A percentile compares a stretch with the other conserved stretches of the same genome.
These are phyloP conservation scores for Phlegmacium glaucopus DNA, from an alignment of 768 basidiomycete species.

Conservation along the genomic window DNA sequence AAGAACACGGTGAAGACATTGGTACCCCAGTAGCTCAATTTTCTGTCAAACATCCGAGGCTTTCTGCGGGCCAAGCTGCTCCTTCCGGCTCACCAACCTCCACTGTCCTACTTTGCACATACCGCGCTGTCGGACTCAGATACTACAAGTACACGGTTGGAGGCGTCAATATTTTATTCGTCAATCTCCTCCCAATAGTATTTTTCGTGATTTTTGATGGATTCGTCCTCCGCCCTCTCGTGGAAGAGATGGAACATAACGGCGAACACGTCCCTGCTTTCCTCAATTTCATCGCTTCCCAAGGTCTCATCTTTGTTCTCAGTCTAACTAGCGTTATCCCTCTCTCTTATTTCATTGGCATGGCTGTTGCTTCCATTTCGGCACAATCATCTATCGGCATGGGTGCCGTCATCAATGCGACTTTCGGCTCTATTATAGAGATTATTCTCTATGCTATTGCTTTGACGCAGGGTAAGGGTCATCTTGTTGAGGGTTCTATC, in stretches of 20 bases:
- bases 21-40: slow-evolving; percentile 30
- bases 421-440: slow-evolving; percentile 98
- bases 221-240: slow-evolving; percentile 71
- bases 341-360: slow-evolving; percentile 97
- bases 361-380: slow-evolving; percentile 99
- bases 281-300: slow-evolving; percentile 66
- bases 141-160: slow-evolving; percentile 99
- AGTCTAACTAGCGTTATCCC: slow-evolving; percentile 92
- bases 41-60: slow-evolving; percentile 66
- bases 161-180: slow-evolving; percentile 96
- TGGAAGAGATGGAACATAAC: slow-evolving; percentile 53
- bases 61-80: slow-evolving; percentile 86
- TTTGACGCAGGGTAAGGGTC: slow-evolving; percentile 86
- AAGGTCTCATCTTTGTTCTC: slow-evolving; percentile 78
- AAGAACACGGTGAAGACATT: slow-evolving; percentile 11
- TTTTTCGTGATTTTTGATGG: slow-evolving; percentile 97
- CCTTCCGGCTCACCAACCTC: slow-evolving; percentile 80
- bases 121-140: slow-evolving; percentile 82
- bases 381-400: slow-evolving; percentile 98
- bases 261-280: slow-evolving; percentile 60
- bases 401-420: slow-evolving; percentile 99
- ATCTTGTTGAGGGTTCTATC: slow-evolving; percentile 95
- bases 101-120: slow-evolving; percentile 92
- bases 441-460: slow-evolving; percentile 91
- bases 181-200: slow-evolving; percentile 90